Conservation (phyloP, 2,329 filamentous ascomycete genomes). For the Dactylellina parvicollis region DNA sequence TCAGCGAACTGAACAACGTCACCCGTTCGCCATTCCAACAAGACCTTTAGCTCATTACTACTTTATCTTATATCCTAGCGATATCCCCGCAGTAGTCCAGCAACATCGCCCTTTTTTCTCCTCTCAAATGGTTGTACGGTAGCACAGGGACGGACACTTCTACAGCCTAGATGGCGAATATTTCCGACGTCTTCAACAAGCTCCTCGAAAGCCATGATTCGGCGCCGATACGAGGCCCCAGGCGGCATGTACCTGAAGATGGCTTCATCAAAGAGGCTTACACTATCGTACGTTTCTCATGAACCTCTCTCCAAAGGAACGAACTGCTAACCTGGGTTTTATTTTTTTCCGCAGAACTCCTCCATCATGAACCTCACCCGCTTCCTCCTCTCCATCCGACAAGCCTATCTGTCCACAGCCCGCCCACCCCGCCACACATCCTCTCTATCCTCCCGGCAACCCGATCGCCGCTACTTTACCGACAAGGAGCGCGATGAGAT, state of each 20-base stretch:
- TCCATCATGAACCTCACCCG: slow-evolving; percentile 82
- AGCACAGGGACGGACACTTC: slow-evolving; percentile 30
- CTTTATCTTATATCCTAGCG: not conserved
- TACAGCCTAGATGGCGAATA: slow-evolving; percentile 52
- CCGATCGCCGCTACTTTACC: slow-evolving; percentile 71
- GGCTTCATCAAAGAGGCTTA: slow-evolving; percentile 94
- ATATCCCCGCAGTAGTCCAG: not conserved
- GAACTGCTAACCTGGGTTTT: slow-evolving; percentile 55
- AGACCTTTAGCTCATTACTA: too few species aligned
- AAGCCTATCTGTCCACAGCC: slow-evolving; percentile 87
- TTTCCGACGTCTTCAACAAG: slow-evolving; percentile 48
- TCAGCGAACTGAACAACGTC: slow-evolving; percentile 52
- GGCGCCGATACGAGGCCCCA: slow-evolving; percentile 53
- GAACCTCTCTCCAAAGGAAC: slow-evolving; percentile 45
- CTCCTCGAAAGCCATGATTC: slow-evolving; percentile 46
- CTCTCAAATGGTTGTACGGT: slow-evolving; percentile 45
- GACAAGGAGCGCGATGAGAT: slow-evolving; percentile 86
- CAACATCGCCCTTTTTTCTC: not conserved
- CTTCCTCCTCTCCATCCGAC: slow-evolving; percentile 84
- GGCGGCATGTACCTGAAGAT: slow-evolving; percentile 68
- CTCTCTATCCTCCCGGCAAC: slow-evolving; percentile 63
- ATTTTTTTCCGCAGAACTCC: too few species aligned
- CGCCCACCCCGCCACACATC: slow-evolving; percentile 70
- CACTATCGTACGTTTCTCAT: slow-evolving; percentile 73
- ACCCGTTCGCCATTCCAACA: slow-evolving; percentile 16